Base-by-base conservation (phyloP, 306 rosid species). In the Medicago arabica region DNA sequence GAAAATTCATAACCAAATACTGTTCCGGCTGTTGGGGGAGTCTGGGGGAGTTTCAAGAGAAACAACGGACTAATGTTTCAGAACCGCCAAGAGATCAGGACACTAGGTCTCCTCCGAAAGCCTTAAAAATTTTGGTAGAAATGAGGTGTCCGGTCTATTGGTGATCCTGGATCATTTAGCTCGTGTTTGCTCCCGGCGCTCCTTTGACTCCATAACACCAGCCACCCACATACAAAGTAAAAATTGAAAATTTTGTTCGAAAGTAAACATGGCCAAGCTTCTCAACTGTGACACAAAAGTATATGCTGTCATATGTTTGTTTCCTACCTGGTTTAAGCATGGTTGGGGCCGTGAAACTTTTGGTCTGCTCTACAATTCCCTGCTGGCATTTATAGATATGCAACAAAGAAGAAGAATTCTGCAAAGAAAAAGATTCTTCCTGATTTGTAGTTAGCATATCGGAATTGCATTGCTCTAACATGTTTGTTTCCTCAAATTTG, bases 401-500 rank as follows among this genome's bases (percentile, higher is more conserved):
- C 15, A 44, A 44, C 50, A 44, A 12, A 12, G 50, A 11, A 44
- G 50, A 12, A 36, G 78, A 36, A 87, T 43, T 38, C 40, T 72
- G 72, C 69, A 55, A 15, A 64, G 80, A 18, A 18, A 60, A 67
- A 47, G 54, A 55, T 67, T 88, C 79, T 69, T 58, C 77, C 18
- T 59, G 82, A 47, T 74, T 75, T 76, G 19, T 55, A 47, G 57
- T 59, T 69, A 70, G 69, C 50, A 12, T 16, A 57, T 63, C 46
- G 75, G 75, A 43, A 34, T 47, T 47, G 76, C 44, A 28, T 75
- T 78, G 67, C 65, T 57, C 76, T 78, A 80, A 41, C 5, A 64
- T 67, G 31, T 87, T 76, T 41, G 71, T 59, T 36, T n/a, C 85
- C 49, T 64, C 82, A 23, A 23, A 54, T 41, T 21, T 58, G 8